Conservation (phyloP, 2,329 filamentous ascomycete species). For the Hymenoscyphus repandus region DNA sequence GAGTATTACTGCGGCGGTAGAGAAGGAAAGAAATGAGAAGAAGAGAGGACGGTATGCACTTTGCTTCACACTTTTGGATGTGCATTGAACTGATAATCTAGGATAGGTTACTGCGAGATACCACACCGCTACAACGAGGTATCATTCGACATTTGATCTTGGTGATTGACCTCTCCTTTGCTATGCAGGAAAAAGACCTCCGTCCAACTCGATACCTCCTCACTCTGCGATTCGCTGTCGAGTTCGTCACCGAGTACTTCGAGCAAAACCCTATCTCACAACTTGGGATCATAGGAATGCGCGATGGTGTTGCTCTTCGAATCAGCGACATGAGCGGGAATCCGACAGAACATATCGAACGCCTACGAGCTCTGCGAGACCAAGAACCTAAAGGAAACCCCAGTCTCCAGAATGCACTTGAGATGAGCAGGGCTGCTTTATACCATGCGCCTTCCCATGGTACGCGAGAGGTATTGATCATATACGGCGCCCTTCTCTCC, state of each 20-base stretch:
- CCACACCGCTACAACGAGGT: conserved; percentile 88
- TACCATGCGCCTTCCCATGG: conserved; percentile 91
- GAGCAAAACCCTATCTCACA: conserved; percentile 99
- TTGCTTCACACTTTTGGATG: no score
- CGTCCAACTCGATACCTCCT: conserved; percentile 82
- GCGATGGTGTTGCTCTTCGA: conserved; percentile 79
- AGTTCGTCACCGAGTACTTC: conserved; percentile 92
- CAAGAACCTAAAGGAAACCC: conserved; percentile 69
- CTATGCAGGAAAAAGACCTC: conserved; percentile 94
- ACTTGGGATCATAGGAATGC: conserved; percentile 86
- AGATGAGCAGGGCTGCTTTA: conserved; percentile 89
- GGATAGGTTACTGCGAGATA: conserved; percentile 77
- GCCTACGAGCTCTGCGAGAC: conserved; percentile 61
- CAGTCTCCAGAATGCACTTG: conserved; percentile 87
- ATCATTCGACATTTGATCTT: conserved; percentile 96
- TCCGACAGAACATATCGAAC: conserved; percentile 78
- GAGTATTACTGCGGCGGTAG: conserved; percentile 64
- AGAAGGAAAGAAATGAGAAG: conserved; percentile 71
- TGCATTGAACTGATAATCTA: not conserved
- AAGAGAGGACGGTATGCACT: conserved; percentile 64
- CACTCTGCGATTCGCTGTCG: conserved; percentile 73
- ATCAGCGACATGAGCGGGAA: conserved; percentile 91
- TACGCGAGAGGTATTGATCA: conserved; percentile 84
- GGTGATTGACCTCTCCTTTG: conserved; percentile 84
- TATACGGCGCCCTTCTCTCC: conserved; percentile 86